A percentile compares a stretch with the other conserved stretches of the same genome.
Conservation (phyloP, 2,329 filamentous ascomycete genomes). For the Botryotinia narcissicola region DNA sequence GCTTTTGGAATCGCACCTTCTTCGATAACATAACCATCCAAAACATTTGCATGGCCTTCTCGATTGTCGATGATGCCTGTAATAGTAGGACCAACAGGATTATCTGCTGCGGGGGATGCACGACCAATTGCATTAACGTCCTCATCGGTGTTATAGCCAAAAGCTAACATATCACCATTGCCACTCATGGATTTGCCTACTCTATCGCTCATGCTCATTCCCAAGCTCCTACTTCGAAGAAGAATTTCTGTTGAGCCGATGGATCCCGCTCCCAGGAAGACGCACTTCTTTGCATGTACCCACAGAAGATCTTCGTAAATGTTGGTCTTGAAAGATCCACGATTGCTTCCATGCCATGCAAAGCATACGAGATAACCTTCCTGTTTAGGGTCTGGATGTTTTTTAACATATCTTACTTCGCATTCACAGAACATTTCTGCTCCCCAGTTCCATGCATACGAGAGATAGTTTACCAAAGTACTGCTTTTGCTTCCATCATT, state of each 20-base stretch:
- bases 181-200: constrained; percentile 62
- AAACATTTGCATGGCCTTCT: constrained; percentile 49
- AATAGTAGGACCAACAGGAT: constrained; percentile 61
- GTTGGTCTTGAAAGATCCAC: constrained; percentile 53
- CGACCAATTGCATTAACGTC: constrained; percentile 56
- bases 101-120: constrained; percentile 48
- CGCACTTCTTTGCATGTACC: constrained; percentile 63
- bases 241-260: constrained; percentile 66
- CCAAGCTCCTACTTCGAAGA: constrained; percentile 57
- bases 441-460: constrained; percentile 70
- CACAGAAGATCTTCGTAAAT: constrained; percentile 62
- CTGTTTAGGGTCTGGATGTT: constrained; percentile 44
- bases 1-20: constrained; percentile 61
- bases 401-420: constrained; percentile 61
- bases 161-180: constrained; percentile 64
- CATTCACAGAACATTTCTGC: constrained; percentile 69
- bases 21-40: constrained; percentile 63
- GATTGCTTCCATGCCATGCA: constrained; percentile 59
- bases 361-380: constrained; percentile 64
- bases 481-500: constrained; percentile 69
- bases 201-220: constrained; percentile 54
- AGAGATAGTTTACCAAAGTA: constrained; percentile 63
- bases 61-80: constrained; percentile 61
- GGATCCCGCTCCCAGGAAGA: constrained; percentile 64
- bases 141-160: constrained; percentile 61